These are phyloP conservation scores for Solanum bulbocastanum DNA, from an alignment of 257 asterid genomes.

Conservation along the genomic window DNA sequence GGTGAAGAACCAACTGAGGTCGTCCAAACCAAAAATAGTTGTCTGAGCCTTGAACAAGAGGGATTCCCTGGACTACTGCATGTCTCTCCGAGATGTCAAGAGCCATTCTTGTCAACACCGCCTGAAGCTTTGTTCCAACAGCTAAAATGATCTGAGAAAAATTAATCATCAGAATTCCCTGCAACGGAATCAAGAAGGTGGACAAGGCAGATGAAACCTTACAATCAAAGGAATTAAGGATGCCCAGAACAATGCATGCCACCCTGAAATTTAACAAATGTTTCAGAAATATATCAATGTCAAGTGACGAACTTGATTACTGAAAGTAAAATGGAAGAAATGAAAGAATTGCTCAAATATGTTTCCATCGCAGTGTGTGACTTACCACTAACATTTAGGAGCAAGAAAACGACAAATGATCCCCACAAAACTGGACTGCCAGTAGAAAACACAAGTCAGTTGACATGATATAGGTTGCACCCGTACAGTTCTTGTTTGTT, in stretches of 20 bases:
- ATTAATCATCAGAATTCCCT: not conserved
- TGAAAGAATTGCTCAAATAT: not conserved
- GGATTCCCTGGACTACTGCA: slow-evolving; percentile 14
- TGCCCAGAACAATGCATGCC: slow-evolving; percentile 10
- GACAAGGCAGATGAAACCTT: not conserved
- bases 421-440: slow-evolving; percentile 11
- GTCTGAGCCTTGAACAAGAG: slow-evolving; percentile 12
- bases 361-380: not conserved
- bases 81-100: slow-evolving; percentile 15
- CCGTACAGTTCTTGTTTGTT: not conserved
- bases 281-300: not conserved
- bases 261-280: not conserved
- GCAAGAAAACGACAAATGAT: slow-evolving; percentile 9
- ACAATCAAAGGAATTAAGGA: slow-evolving; percentile 8
- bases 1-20: slow-evolving; percentile 14
- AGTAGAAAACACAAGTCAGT: not conserved
- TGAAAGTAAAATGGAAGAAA: not conserved
- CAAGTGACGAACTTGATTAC: not conserved
- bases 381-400: slow-evolving; percentile 10
- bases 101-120: slow-evolving; percentile 20
- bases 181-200: not conserved
- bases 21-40: slow-evolving; percentile 20
- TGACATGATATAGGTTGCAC: not conserved
- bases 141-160: slow-evolving; percentile 9
- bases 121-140: slow-evolving; percentile 15